Percentiles rank a stretch among this genome's conserved stretches.
Evolutionary conservation across 768 basidiomycete genomes (phyloP).

Genomic region (Termitomyces sp.): DNA sequence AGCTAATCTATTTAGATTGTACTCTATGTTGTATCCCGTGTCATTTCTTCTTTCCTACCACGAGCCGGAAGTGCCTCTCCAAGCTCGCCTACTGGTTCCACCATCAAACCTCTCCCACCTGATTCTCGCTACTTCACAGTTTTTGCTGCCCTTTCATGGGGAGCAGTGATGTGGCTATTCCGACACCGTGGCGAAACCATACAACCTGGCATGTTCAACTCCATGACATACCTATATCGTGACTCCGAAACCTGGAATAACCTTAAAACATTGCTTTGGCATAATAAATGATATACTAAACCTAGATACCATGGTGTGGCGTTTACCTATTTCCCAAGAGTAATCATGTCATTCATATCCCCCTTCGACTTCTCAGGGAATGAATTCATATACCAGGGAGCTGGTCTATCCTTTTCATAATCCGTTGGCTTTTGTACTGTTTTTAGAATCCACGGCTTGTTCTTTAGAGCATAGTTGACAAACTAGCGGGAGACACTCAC

Average conservation of each 20-base stretch:
- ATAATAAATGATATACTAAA: conserved; percentile 56
- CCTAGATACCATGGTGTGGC: neutral
- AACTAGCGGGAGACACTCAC: conserved; percentile 29
- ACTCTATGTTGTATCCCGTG: conserved; percentile 90
- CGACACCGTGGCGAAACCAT: conserved; percentile 82
- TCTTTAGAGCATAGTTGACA: conserved; percentile 6
- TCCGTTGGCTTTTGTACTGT: conserved; percentile 60
- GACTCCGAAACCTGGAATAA: conserved; percentile 87
- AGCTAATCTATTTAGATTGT: conserved; percentile 61
- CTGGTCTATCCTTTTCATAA: conserved; percentile 48
- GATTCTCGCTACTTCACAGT: conserved; percentile 79
- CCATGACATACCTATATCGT: conserved; percentile 92
- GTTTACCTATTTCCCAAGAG: neutral
- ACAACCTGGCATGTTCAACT: conserved; percentile 95
- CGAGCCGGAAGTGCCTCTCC: conserved; percentile 54
- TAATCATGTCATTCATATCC: neutral
- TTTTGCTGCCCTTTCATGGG: conserved; percentile 90
- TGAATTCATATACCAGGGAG: conserved; percentile 19
- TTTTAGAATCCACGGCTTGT: conserved; percentile 1
- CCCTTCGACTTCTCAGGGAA: neutral
- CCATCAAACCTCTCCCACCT: conserved; percentile 72
- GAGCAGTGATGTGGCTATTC: conserved; percentile 96
- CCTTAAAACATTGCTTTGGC: conserved; percentile 85
- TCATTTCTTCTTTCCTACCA: conserved; percentile 87
- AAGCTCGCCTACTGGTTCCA: conserved; percentile 32